Base-by-base conservation (phyloP, 1,139 yeast species). In the Candida glucosophila region DNA sequence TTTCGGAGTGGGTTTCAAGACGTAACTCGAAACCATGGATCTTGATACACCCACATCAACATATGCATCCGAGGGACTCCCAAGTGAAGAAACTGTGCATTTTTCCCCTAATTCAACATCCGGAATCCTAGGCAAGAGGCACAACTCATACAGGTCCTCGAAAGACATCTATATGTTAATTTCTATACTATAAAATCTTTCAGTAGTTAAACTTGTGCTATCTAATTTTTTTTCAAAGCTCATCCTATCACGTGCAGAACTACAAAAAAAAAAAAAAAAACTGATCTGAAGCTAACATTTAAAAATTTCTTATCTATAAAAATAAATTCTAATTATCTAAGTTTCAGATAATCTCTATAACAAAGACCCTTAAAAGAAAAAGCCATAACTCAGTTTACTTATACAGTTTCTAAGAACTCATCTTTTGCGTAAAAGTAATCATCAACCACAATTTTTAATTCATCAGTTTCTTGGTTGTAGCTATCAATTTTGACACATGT, bases 1-100 rank as follows among this genome's bases (percentile, higher is more conserved):
- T 43, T 74, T 79, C 9, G 95, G 95, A 8, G 92, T 74, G 19
- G 95, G 95, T 40, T 73, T 74, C 27, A 82, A 66, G 17, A 80
- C 59, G 44, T 77, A 80, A 30, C 77, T 72, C 12, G 83, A 73
- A 27, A 86, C 63, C 29, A 80, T 74, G 22, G 92, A 79, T 31
- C 82, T 85, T 14, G 92, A 77, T 19, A 83, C 67, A 23, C 86
- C 93, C 20, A 83, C 52, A 41, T 76, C 74, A 19, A 64, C 46
- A 14, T 50, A 41, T 15, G 54, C 37, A 10, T 52, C 44, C 20
- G 49, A 48, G 26, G 44, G 30, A 16, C 49, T 44, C 10, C 33
- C 34, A 8, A 54, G 37, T 10, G 41, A 37, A 3, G 67, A 53
- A n/a, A 59, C 44, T 11, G 52, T 52, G 4, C 53, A 53, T 33